Base-by-base conservation (phyloP, 177 flowering plant genomes). In the Vitis hybrid region DNA sequence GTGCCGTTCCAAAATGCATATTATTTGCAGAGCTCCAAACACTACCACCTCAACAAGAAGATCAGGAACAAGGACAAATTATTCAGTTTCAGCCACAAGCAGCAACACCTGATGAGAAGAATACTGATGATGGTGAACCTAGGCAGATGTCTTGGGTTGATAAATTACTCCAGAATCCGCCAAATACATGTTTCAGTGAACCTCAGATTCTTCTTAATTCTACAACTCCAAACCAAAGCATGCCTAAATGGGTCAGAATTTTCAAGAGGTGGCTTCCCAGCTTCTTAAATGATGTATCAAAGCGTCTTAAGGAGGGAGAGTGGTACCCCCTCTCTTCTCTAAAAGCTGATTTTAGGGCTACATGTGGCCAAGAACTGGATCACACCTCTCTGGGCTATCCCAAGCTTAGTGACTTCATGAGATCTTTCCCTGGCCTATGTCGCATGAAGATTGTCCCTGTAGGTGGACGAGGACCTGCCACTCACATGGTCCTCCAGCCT, bases 301-400 rank as follows among this genome's bases (percentile, higher is more conserved):
- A 61, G 68, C 71, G 74, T 58, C 53, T 71, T 12, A 74, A 65
- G 70, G 78, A 76, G 53, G 88, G 81, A 58, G 79, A 83, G 73
- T 77, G 70, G 66, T 88, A 88, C 73, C 80, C 92, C 60, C 87
- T 88, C 30, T 85, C 88, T 35, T 85, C 92, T 71, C 80, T 88
- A 58, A 88, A 88, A 76, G 80, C 74, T 20, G 92, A 88, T 69
- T 88, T 88, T 73, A 83, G 79, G 77, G 73, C 83, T 32, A 76
- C 69, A 4, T 86, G 78, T 71, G 85, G 87, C 67, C 58, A 83
- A 30, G 88, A 88, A 61, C 80, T 88, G 49, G 86, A 88, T 72
- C 92, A 88, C 63, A 67, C 80, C 12, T 83, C 92, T 64, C 74
- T 88, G 46, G 92, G 92, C 63, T 83, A 74, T 78, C n/a, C 63